phyloP scores from a whole-genome alignment of 768 basidiomycete species.

The Coprinopsis strossmayeri region DNA sequence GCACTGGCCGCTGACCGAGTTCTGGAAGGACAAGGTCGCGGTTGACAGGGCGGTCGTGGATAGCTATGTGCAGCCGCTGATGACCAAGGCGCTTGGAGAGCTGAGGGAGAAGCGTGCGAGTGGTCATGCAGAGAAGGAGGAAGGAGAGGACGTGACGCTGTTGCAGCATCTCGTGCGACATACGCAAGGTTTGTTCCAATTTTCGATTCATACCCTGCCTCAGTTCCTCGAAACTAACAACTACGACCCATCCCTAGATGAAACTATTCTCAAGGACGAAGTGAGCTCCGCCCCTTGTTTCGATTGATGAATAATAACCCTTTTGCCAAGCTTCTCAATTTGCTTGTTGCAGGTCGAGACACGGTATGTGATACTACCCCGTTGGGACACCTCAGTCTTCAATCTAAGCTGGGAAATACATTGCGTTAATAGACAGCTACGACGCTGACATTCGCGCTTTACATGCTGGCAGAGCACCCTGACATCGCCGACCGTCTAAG shows the following conservation, averaged over 20 bases:
- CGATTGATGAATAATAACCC: not conserved
- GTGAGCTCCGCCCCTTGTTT: not conserved
- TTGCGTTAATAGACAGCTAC: constrained; percentile 26
- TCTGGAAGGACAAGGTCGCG: constrained; percentile 12
- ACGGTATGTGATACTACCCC: constrained; percentile 28
- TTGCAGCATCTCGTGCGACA: constrained; percentile 44
- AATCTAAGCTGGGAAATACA: not conserved
- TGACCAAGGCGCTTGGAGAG: constrained; percentile 11
- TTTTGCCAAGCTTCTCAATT: constrained; percentile 28
- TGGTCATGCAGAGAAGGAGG: constrained; percentile 21
- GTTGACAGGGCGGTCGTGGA: constrained; percentile 9
- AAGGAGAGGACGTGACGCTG: constrained; percentile 32
- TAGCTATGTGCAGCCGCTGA: constrained; percentile 14
- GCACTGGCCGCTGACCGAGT: constrained; percentile 21
- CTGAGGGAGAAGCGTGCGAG: constrained; percentile 14
- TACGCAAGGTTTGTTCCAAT: constrained; percentile 37
- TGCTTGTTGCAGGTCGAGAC: constrained; percentile 52
- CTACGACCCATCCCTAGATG: constrained; percentile 14
- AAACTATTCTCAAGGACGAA: constrained; percentile 35
- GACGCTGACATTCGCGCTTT: constrained; percentile 33
- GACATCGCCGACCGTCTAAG: constrained; percentile 26
- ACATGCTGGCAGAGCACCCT: constrained; percentile 34
- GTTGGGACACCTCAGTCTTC: not conserved
- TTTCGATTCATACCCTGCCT: not conserved
- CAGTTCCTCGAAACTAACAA: not conserved